Base-by-base conservation (phyloP, 768 basidiomycete genomes). In the Amanita pallidorosea region DNA sequence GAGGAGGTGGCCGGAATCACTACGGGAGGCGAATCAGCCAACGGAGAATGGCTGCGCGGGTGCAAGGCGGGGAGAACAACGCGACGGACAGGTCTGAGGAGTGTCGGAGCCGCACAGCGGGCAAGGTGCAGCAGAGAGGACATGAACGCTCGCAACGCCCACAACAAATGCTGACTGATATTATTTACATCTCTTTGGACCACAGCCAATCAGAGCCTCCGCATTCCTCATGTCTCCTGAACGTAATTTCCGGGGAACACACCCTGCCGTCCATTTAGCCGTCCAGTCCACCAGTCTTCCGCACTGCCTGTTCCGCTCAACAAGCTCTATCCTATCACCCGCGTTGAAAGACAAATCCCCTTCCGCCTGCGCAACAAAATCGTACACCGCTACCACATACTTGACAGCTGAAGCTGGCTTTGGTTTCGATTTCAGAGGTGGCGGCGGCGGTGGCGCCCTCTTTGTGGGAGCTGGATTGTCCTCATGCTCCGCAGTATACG, bases 251-350 rank as follows among this genome's bases (percentile, higher is more conserved):
- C 89, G 50, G 94, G 95, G 69, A 97, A 97, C 13, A 93, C 86
- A 7, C 94, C 94, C 63, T 89, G 80, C 54, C 65, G 63, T 6
- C 92, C 92, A 56, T 89, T 81, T 57, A 95, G 48, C 59, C 79
- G 76, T 6, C 95, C 94, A 23, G 93, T 96, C 95, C 95, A 98
- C 94, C 94, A 97, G 62, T 98, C 94, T 62, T 98, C 90, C 23
- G 83, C 62, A 59, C 81, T 93, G 6, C 76, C 78, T 15, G 85
- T 83, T n/a, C 65, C 79, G 79, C 65, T 93, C 84, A 33, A 96
- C 75, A 49, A 98, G 71, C 67, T 95, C 91, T 64, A 98, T 97
- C 56, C 77, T 73, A 65, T 97, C 94, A 13, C 95, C 95, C 13
- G 81, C 79, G 55, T 73, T 80, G 71, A 98, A 98, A 1, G 84